These are phyloP conservation scores for Chlamydomonas applanata DNA, from an alignment of 139 green algal genomes.

Conservation along the genomic window DNA sequence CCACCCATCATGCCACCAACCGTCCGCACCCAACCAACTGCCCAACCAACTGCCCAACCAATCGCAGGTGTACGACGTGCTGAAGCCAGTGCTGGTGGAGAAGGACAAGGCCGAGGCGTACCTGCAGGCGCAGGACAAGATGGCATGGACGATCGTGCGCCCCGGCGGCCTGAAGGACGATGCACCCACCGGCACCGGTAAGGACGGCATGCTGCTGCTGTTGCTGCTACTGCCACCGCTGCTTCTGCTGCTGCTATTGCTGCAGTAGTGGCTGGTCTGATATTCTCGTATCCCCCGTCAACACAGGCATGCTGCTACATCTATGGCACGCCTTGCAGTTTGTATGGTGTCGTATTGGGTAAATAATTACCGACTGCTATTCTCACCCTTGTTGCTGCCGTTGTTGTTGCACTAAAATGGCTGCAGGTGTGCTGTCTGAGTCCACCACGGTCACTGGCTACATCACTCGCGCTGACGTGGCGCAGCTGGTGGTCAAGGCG, in stretches of 20 bases:
- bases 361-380: too few species aligned
- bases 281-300: too few species aligned
- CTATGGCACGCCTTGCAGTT: too few species aligned
- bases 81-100: conserved; percentile 91
- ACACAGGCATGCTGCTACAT: not conserved
- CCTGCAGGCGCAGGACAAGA: conserved; percentile 70
- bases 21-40: too few species aligned
- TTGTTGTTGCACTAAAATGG: conserved; percentile 16
- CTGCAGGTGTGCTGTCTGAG: conserved; percentile 85
- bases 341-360: too few species aligned
- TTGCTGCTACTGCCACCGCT: too few species aligned
- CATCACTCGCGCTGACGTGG: conserved; percentile 88
- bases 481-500: conserved; percentile 70
- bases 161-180: conserved; percentile 92
- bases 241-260: too few species aligned
- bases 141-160: conserved; percentile 89
- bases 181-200: conserved; percentile 43
- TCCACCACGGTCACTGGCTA: conserved; percentile 60
- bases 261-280: too few species aligned
- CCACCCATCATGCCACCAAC: too few species aligned
- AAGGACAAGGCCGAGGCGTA: conserved; percentile 95
- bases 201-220: not conserved
- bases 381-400: too few species aligned
- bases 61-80: conserved; percentile 80
- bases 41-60: too few species aligned